Evolutionary conservation across 371 early-diverging fungal species (phyloP).

Genomic region (Saksenaea oblongispora): DNA sequence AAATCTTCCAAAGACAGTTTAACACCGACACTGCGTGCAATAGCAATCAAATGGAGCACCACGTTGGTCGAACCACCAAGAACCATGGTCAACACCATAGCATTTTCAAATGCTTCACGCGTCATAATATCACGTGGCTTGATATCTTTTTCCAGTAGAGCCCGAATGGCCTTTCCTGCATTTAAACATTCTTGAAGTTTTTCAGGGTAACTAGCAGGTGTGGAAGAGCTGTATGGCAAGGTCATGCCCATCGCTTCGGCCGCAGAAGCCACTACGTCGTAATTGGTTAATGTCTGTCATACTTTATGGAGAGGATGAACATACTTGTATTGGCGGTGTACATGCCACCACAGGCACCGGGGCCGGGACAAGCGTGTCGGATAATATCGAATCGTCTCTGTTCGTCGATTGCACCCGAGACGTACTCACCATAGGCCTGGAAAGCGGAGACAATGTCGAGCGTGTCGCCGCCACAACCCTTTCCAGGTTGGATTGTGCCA

Average conservation of each 20-base stretch:
- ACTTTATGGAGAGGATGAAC: conserved; percentile 11
- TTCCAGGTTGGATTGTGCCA: conserved; percentile 85
- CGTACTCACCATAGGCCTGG: conserved; percentile 92
- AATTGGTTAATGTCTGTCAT: background rate
- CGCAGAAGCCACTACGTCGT: conserved; percentile 81
- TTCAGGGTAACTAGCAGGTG: conserved; percentile 81
- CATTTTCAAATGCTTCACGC: conserved; percentile 92
- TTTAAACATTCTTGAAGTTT: conserved; percentile 87
- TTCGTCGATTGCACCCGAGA: conserved; percentile 87
- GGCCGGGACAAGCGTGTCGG: conserved; percentile 91
- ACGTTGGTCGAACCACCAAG: conserved; percentile 97
- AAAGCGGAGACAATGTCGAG: conserved; percentile 96
- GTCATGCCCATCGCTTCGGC: conserved; percentile 97
- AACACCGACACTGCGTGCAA: conserved; percentile 84
- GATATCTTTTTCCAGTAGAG: conserved; percentile 85
- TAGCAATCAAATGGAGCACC: conserved; percentile 93
- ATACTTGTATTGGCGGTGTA: conserved; percentile 97
- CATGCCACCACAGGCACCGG: conserved; percentile 98
- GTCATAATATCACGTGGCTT: conserved; percentile 95
- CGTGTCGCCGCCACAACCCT: conserved; percentile 62
- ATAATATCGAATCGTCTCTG: conserved; percentile 85
- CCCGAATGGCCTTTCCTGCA: conserved; percentile 83
- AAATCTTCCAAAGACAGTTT: conserved; percentile 88
- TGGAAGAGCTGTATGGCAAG: conserved; percentile 90
- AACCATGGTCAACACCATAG: conserved; percentile 88